These are phyloP conservation scores for Cornus kousa DNA, from an alignment of 148 eudicot genomes.

Conservation along the genomic window DNA sequence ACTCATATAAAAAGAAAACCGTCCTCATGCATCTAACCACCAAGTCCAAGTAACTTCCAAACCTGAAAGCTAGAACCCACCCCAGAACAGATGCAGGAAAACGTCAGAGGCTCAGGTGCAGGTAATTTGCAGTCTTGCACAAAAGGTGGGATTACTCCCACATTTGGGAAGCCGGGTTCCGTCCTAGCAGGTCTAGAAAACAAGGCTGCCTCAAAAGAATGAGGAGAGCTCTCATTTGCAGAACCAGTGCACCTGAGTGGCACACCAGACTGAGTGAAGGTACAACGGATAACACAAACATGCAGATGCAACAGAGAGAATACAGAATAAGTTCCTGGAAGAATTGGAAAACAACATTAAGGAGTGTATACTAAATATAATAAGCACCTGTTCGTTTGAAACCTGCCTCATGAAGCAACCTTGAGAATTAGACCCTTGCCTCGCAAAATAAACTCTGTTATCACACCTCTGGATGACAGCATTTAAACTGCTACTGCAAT, in stretches of 20 bases:
- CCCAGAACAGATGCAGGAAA: slow-evolving; percentile 14
- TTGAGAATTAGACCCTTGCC: slow-evolving; percentile 65
- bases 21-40: too few species aligned
- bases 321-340: not conserved
- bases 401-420: slow-evolving; percentile 70
- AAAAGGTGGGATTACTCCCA: slow-evolving; percentile 10
- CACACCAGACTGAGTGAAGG: slow-evolving; percentile 24
- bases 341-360: not conserved
- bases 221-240: slow-evolving; percentile 18
- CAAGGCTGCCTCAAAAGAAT: slow-evolving; percentile 33
- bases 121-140: slow-evolving; percentile 19
- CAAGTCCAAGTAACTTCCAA: too few species aligned
- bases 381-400: slow-evolving; percentile 44
- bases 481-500: slow-evolving; percentile 57
- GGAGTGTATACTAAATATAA: not conserved
- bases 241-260: slow-evolving; percentile 18
- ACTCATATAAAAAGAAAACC: too few species aligned
- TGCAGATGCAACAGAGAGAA: not conserved
- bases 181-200: slow-evolving; percentile 47
- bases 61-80: too few species aligned
- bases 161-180: slow-evolving; percentile 18
- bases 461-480: slow-evolving; percentile 57
- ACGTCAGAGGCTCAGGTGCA: slow-evolving; percentile 40
- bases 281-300: slow-evolving; percentile 24
- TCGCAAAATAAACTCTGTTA: slow-evolving; percentile 47